Percentiles rank a stretch among this genome's conserved stretches.
phyloP scores from a whole-genome alignment of 306 rosid species.

The Malus orientalis region DNA sequence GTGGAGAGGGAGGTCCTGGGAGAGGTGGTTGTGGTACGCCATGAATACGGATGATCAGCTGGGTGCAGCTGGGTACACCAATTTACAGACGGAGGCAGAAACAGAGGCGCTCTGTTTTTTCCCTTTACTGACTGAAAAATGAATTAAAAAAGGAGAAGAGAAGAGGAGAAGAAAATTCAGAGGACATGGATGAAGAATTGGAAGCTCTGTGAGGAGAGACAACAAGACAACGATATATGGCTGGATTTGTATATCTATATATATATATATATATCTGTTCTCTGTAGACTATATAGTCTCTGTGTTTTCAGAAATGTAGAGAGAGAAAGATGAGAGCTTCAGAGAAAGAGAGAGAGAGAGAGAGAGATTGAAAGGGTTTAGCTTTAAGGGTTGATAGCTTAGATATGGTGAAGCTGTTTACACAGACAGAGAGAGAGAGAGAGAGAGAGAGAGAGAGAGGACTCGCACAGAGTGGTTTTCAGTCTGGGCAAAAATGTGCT shows the following conservation, averaged over 20 bases:
- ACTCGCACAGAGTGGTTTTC: slow-evolving; percentile 25
- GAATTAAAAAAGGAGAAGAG: neutral
- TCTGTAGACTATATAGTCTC: slow-evolving; percentile 3
- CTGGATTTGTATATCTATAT: neutral
- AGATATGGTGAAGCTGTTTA: neutral
- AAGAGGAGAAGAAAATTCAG: neutral
- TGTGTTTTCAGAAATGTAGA: neutral
- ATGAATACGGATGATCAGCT: slow-evolving; percentile 17
- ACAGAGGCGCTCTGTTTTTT: neutral
- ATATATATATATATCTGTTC: neutral
- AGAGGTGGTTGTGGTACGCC: slow-evolving; percentile 77
- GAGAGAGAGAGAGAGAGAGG: neutral
- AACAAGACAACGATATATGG: slow-evolving; percentile 10
- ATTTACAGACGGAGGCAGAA: neutral
- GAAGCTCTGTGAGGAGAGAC: neutral
- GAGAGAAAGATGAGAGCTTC: neutral
- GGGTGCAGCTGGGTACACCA: neutral
- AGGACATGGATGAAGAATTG: slow-evolving; percentile 7
- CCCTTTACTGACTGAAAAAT: neutral
- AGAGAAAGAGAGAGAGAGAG: neutral
- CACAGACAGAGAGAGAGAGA: neutral
- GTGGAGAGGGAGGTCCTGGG: slow-evolving; percentile 70
- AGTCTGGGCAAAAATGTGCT: neutral
- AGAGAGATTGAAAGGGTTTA: slow-evolving; percentile 11
- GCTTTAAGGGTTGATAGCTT: neutral